A percentile compares a stretch with the other conserved stretches of the same genome.
These are phyloP conservation scores for Phytophthora pisi DNA, from an alignment of 352 stramenopile genomes.

Conservation along the genomic window DNA sequence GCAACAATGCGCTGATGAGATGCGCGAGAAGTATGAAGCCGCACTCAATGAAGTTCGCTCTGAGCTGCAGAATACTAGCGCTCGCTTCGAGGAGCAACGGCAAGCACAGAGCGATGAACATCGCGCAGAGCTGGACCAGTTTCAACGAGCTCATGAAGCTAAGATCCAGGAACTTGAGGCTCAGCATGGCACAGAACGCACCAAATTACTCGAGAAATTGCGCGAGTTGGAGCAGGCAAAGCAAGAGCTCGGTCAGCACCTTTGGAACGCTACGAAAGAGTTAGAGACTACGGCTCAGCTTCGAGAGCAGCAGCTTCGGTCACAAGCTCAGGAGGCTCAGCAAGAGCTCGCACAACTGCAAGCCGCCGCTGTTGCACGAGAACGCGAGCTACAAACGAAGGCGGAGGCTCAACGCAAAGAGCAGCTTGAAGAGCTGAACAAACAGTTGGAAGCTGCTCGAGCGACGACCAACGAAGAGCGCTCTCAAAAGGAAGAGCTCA, in stretches of 20 bases:
- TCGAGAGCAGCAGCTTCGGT: constrained; percentile 33
- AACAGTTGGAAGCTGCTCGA: constrained; percentile 41
- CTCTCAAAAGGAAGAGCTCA: constrained; percentile 74
- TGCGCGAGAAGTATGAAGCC: constrained; percentile 46
- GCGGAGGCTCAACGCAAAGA: constrained; percentile 47
- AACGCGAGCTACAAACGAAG: constrained; percentile 52
- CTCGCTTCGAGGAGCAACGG: constrained; percentile 27
- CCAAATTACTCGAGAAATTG: constrained; percentile 22
- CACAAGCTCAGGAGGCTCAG: constrained; percentile 32
- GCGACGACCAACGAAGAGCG: constrained; percentile 44
- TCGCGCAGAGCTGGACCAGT: constrained; percentile 5
- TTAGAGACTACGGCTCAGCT: constrained; percentile 38
- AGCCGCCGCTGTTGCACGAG: constrained; percentile 28
- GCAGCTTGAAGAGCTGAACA: constrained; percentile 46
- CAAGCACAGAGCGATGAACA: constrained; percentile 30
- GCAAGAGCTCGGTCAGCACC: constrained; percentile 64
- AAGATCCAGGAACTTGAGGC: constrained; percentile 16
- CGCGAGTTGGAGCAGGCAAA: constrained; percentile 37
- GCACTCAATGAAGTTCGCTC: constrained; percentile 32
- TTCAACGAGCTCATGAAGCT: constrained; percentile 18
- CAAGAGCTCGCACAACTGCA: constrained; percentile 35
- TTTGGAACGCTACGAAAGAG: constrained; percentile 66
- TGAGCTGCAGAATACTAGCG: constrained; percentile 36
- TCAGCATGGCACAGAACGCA: constrained; percentile 6
- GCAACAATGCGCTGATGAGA: constrained; percentile 40